Conservation (phyloP, 2,329 filamentous ascomycete genomes). For the Nemania diffusa region DNA sequence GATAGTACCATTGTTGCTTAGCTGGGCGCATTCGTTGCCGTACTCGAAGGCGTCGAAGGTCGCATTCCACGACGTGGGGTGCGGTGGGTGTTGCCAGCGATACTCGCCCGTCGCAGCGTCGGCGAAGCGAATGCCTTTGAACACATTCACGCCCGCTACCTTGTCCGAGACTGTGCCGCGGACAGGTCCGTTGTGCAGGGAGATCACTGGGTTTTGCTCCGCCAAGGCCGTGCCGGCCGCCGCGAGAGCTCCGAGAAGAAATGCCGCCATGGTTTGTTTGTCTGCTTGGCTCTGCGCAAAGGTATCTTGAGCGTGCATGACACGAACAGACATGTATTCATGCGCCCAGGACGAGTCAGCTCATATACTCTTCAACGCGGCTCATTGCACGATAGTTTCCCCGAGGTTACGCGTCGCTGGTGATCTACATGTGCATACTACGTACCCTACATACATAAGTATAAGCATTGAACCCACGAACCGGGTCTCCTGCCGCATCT, state of each 20-base stretch:
- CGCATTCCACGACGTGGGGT: neutral
- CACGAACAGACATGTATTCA: neutral
- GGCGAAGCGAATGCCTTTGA: neutral
- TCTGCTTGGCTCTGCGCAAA: neutral
- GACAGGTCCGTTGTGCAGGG: neutral
- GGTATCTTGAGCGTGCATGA: neutral
- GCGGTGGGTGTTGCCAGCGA: neutral
- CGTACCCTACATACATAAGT: neutral
- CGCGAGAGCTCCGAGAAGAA: neutral
- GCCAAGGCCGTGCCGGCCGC: neutral
- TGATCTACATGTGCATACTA: neutral
- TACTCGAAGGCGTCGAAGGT: slow-evolving; percentile 1
- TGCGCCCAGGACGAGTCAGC: neutral
- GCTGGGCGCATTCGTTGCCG: neutral
- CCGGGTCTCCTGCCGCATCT: neutral
- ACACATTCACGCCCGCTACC: neutral
- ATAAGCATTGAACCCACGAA: neutral
- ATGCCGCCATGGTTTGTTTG: neutral
- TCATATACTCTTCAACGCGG: neutral
- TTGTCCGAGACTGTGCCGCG: neutral
- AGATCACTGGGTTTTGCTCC: neutral
- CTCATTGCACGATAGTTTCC: neutral
- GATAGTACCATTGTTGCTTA: neutral
- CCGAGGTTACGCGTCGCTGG: neutral
- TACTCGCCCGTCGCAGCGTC: neutral